phyloP scores from a whole-genome alignment of 768 basidiomycete genomes.

The Collybia nuda region DNA sequence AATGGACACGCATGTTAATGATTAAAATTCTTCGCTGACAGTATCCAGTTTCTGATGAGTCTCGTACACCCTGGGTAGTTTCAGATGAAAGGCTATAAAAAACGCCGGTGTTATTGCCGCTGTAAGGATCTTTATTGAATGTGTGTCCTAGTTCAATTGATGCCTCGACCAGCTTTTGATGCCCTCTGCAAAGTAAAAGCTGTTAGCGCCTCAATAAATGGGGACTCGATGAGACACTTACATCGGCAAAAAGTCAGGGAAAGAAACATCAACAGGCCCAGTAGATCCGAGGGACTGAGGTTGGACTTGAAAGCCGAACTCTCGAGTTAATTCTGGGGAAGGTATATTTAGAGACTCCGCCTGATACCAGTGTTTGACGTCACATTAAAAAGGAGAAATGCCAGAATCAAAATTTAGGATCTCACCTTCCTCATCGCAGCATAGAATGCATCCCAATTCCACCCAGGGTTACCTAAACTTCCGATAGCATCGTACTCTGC shows the following conservation, averaged over 20 bases:
- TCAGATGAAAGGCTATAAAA: constrained; percentile 27
- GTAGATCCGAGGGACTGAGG: constrained; percentile 20
- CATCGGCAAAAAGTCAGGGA: constrained; percentile 27
- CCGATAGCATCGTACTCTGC: constrained; percentile 29
- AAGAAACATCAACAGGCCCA: constrained; percentile 27
- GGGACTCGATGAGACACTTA: constrained; percentile 8
- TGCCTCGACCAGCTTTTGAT: constrained; percentile 27
- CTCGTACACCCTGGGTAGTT: constrained; percentile 17
- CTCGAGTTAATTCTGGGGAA: constrained; percentile 13
- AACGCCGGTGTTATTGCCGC: constrained; percentile 25
- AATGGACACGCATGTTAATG: background rate
- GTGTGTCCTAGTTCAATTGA: constrained; percentile 29
- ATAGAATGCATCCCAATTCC: constrained; percentile 37
- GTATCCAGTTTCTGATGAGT: constrained; percentile 31
- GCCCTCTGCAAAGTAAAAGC: constrained; percentile 17
- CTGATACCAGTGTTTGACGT: constrained; percentile 8
- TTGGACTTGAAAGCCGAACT: constrained; percentile 22
- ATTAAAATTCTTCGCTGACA: constrained; percentile 13
- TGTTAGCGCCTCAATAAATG: background rate
- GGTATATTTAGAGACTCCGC: constrained; percentile 25
- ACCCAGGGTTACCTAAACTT: constrained; percentile 24
- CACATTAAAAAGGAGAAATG: background rate
- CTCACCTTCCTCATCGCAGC: constrained; percentile 29
- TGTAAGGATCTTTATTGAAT: constrained; percentile 27
- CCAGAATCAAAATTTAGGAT: background rate